Percentiles rank a stretch among this genome's conserved stretches.
Conservation (phyloP, 352 stramenopile species). For the Phytophthora pistaciae region DNA sequence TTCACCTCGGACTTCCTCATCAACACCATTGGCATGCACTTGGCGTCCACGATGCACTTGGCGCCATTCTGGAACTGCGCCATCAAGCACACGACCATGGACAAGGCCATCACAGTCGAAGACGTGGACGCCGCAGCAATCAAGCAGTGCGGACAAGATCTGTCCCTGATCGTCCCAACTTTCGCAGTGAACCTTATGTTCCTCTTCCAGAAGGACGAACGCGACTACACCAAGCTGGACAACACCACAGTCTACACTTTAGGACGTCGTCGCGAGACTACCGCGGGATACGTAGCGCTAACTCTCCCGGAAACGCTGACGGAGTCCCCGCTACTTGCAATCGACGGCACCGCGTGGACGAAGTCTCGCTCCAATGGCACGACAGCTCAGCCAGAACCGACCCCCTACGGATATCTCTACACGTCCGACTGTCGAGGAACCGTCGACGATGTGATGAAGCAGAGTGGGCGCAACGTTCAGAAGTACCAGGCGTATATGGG, state of each 20-base stretch:
- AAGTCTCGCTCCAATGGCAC: slow-evolving; percentile 18
- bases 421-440: slow-evolving; percentile 38
- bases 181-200: slow-evolving; percentile 56
- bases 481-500: slow-evolving; percentile 56
- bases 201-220: slow-evolving; percentile 45
- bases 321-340: slow-evolving; percentile 32
- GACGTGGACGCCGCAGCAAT: slow-evolving; percentile 35
- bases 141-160: slow-evolving; percentile 29
- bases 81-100: slow-evolving; percentile 51
- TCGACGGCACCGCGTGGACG: slow-evolving; percentile 46
- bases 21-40: slow-evolving; percentile 46
- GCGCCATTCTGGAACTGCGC: slow-evolving; percentile 57
- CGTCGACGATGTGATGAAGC: slow-evolving; percentile 35
- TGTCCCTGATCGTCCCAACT: slow-evolving; percentile 30
- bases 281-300: slow-evolving; percentile 28
- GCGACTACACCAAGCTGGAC: slow-evolving; percentile 52
- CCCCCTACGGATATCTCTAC: slow-evolving; percentile 50
- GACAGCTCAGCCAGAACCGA: slow-evolving; percentile 4
- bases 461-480: slow-evolving; percentile 50
- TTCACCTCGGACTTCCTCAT: slow-evolving; percentile 46
- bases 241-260: slow-evolving; percentile 49
- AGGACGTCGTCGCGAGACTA: slow-evolving; percentile 31
- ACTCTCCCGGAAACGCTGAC: slow-evolving; percentile 39
- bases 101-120: slow-evolving; percentile 32
- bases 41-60: slow-evolving; percentile 40